These are phyloP conservation scores for Trametes coccinea DNA, from an alignment of 768 basidiomycete genomes.

Conservation along the genomic window DNA sequence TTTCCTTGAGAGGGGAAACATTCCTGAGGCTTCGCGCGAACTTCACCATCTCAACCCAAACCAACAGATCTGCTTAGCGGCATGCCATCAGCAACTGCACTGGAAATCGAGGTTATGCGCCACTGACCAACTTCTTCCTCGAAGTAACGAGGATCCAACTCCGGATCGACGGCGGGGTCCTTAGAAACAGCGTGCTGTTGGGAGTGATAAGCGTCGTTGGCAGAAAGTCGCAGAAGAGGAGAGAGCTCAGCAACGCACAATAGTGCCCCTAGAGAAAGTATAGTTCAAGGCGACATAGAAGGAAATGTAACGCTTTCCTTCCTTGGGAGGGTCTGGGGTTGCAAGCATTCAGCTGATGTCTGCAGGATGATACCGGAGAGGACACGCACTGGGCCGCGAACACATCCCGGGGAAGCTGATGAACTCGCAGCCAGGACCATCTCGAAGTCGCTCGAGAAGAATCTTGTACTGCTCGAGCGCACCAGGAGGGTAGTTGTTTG, in stretches of 20 bases:
- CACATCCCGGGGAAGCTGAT: slow-evolving; percentile 33
- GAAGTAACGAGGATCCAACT: slow-evolving; percentile 36
- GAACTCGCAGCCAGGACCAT: slow-evolving; percentile 34
- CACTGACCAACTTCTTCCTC: slow-evolving; percentile 33
- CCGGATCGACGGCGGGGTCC: slow-evolving; percentile 32
- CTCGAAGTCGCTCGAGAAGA: slow-evolving; percentile 36
- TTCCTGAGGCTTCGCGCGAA: slow-evolving; percentile 28
- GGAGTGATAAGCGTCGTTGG: not conserved
- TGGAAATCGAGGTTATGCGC: too few species aligned
- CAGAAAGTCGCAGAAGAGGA: not conserved
- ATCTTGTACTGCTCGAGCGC: slow-evolving; percentile 43
- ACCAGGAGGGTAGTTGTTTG: slow-evolving; percentile 33
- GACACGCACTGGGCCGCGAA: slow-evolving; percentile 28
- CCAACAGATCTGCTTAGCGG: slow-evolving; percentile 29
- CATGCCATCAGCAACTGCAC: not conserved
- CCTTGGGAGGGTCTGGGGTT: slow-evolving; percentile 34
- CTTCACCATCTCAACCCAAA: slow-evolving; percentile 33
- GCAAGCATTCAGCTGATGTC: not conserved
- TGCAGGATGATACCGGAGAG: not conserved
- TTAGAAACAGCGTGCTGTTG: slow-evolving; percentile 32
- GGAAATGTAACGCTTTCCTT: slow-evolving; percentile 45
- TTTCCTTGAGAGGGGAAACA: slow-evolving; percentile 29
- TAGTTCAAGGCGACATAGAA: slow-evolving; percentile 42
- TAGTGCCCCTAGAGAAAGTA: slow-evolving; percentile 48
- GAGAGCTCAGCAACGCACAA: slow-evolving; percentile 36